Base-by-base conservation (phyloP, 73 alveolate genomes). In the Paramecium tetraurelia region DNA sequence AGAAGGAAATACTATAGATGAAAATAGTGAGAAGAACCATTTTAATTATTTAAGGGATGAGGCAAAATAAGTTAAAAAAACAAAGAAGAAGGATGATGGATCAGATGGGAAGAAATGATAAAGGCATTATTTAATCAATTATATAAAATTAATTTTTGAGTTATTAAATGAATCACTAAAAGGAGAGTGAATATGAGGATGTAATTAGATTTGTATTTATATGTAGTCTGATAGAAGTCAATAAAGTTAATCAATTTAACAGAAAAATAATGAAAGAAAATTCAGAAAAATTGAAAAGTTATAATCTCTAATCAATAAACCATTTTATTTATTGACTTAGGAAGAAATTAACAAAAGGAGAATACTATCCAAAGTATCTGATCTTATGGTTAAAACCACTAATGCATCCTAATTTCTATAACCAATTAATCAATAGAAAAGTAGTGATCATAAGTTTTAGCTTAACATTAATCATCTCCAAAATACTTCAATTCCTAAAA, bases 31-130 rank as follows among this genome's bases (percentile, higher is more conserved):
- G 48, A 89, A 40, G 14, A 83, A 69, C 75, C 90, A 70, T 48
- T 46, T 89, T 7, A 83, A 63, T 59, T 18, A 63, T 16, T 44
- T 89, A 71, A 89, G 94, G 50, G 94, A 83, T 41, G 94, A 89
- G 21, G 48, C 57, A 29, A 89, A 89, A 21, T 58, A 72, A 44
- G 84, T 27, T 44, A 80, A 80, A 43, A 80, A 80, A 80, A 5
- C 33, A 21, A 80, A 43, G 16, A 53, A 53, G 21, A 53, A 53
- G n/a, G 69, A 53, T 53, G 69, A 53, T 18, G 69, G 69, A 3
- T 53, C 69, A n/a, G 69, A 53, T 5, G 69, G 69, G 31, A 53
- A 53, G 35, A 53, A 53, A 53, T 53, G 69, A 53, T 7, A 53
- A 53, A 53, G 27, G 21, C 5, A 53, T 53, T 53, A 18, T 18